Conservation (phyloP, 2,329 filamentous ascomycete genomes). For the Decorospora gaudefroyi region DNA sequence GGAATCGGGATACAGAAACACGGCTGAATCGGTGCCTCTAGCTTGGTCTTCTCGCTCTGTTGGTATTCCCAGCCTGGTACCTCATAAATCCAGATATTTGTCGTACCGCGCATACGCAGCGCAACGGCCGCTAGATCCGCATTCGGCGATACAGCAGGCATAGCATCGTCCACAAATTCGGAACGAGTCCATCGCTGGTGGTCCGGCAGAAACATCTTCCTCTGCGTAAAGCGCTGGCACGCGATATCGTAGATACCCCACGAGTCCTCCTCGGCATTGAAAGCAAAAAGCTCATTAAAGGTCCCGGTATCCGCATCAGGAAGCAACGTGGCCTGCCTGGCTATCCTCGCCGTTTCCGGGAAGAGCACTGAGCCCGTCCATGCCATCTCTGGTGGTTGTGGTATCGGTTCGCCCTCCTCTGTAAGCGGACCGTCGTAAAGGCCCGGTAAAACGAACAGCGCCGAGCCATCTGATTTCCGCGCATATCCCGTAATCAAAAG, state of each 20-base stretch:
- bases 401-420: conserved; percentile 48
- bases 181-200: conserved; percentile 47
- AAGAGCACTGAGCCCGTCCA: conserved; percentile 51
- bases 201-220: conserved; percentile 47
- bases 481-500: conserved; percentile 48
- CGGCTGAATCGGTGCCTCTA: conserved; percentile 44
- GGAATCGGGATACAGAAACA: conserved; percentile 46
- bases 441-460: conserved; percentile 47
- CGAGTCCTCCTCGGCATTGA: conserved; percentile 48
- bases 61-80: conserved; percentile 45
- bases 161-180: conserved; percentile 48
- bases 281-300: conserved; percentile 49
- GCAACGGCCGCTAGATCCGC: conserved; percentile 48
- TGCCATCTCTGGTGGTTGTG: conserved; percentile 42
- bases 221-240: conserved; percentile 45
- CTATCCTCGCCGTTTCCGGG: conserved; percentile 46
- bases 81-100: conserved; percentile 49
- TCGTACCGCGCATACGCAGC: conserved; percentile 45
- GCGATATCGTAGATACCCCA: conserved; percentile 50
- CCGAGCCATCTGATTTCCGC: conserved; percentile 43
- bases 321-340: conserved; percentile 47
- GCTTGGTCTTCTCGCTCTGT: conserved; percentile 29
- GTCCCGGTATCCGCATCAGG: conserved; percentile 47
- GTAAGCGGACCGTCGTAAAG: conserved; percentile 48
- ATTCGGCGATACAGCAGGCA: conserved; percentile 48